Percentiles rank a stretch among this genome's conserved stretches.
These are phyloP conservation scores for Chiua sp. DNA, from an alignment of 1,284 basidiomycete genomes.

Conservation along the genomic window DNA sequence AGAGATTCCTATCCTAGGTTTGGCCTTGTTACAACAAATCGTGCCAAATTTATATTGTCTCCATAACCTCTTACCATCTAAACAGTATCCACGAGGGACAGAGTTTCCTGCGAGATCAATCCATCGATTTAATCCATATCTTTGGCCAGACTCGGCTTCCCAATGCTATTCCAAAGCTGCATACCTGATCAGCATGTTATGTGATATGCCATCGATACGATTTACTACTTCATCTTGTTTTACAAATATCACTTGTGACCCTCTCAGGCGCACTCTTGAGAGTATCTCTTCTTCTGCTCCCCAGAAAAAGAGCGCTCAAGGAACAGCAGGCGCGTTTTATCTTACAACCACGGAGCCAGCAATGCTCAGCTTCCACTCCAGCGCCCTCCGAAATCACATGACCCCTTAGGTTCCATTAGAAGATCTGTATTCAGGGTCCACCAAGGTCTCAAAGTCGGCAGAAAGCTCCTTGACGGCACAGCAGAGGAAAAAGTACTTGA, in stretches of 20 bases:
- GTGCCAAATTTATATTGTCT: slow-evolving; percentile 27
- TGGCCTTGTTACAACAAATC: slow-evolving; percentile 31
- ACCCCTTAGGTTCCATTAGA: slow-evolving; percentile 89
- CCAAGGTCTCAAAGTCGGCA: slow-evolving; percentile 90
- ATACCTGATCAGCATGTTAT: too few relatives aligned
- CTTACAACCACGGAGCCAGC: slow-evolving; percentile 25
- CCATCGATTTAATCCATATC: too few relatives aligned
- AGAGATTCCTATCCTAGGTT: slow-evolving; percentile 36
- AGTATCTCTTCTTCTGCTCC: too few relatives aligned
- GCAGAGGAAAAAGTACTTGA: slow-evolving; percentile 93
- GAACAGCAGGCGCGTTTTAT: too few relatives aligned
- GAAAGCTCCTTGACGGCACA: slow-evolving; percentile 71
- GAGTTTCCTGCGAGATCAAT: too few relatives aligned
- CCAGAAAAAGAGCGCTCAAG: too few relatives aligned
- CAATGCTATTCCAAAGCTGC: too few relatives aligned
- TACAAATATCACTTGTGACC: too few relatives aligned
- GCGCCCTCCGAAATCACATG: slow-evolving; percentile 72
- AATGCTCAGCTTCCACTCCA: slow-evolving; percentile 29
- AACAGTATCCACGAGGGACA: neutral
- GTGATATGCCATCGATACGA: too few relatives aligned
- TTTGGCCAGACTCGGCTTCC: too few relatives aligned
- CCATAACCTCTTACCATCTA: slow-evolving; percentile 5
- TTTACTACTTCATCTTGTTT: too few relatives aligned
- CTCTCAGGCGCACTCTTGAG: too few relatives aligned
- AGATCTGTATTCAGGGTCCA: slow-evolving; percentile 90